phyloP scores from a whole-genome alignment of 2,329 filamentous ascomycete genomes.

The Colletotrichum sp. region DNA sequence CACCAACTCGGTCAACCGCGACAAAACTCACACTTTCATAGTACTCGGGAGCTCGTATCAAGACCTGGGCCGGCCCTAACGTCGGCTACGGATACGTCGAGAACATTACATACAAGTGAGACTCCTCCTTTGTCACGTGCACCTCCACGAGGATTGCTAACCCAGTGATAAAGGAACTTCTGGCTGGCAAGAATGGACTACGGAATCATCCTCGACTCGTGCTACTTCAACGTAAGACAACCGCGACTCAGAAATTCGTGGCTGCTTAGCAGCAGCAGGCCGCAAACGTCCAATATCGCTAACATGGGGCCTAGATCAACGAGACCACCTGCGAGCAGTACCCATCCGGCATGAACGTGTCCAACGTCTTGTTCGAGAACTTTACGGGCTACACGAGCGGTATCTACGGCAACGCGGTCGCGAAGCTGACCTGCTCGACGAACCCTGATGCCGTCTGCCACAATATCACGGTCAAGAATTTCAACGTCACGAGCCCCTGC shows the following conservation, averaged over 20 bases:
- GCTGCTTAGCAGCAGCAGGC: background rate
- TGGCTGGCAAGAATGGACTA: constrained; percentile 63
- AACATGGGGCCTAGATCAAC: constrained; percentile 34
- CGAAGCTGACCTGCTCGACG: constrained; percentile 59
- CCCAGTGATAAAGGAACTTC: constrained; percentile 47
- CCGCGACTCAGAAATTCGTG: background rate
- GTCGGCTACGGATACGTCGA: constrained; percentile 66
- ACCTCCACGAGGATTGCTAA: background rate
- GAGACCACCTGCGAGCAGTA: constrained; percentile 54
- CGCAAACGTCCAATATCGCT: background rate
- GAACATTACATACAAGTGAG: constrained; percentile 60
- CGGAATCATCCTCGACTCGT: constrained; percentile 64
- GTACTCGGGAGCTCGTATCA: constrained; percentile 60
- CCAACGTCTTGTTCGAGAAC: constrained; percentile 64
- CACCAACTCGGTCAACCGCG: no score
- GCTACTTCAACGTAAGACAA: constrained; percentile 53
- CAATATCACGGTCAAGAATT: constrained; percentile 59
- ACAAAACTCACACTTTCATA: background rate
- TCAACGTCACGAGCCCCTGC: constrained; percentile 58
- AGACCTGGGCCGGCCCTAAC: constrained; percentile 63
- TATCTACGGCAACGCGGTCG: constrained; percentile 59
- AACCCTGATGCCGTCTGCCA: constrained; percentile 58
- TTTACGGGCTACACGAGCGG: constrained; percentile 62
- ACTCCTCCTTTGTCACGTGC: background rate
- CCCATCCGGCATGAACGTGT: constrained; percentile 63